Percentiles rank a stretch among this genome's conserved stretches.
phyloP scores from a whole-genome alignment of 139 green algal species.

The Choricystis sp. region DNA sequence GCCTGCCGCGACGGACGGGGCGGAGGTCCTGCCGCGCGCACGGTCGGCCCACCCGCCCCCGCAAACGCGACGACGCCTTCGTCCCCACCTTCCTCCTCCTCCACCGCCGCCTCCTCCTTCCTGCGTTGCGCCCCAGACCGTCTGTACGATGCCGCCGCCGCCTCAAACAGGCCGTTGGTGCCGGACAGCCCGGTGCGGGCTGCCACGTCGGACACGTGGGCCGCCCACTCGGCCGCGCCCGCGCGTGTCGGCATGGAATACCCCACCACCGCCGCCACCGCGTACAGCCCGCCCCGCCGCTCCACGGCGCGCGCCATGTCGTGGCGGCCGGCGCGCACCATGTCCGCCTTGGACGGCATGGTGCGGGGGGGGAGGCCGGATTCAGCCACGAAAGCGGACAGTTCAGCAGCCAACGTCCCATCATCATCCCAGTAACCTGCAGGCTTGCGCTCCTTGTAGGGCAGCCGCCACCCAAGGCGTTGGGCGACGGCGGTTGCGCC shows the following conservation, averaged over 20 bases:
- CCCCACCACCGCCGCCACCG: background rate
- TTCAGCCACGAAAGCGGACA: slow-evolving; percentile 30
- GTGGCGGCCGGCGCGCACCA: slow-evolving; percentile 17
- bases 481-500: slow-evolving; percentile 17
- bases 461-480: slow-evolving; percentile 27
- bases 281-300: slow-evolving; percentile 29
- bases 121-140: slow-evolving; percentile 3
- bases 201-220: slow-evolving; percentile 15
- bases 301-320: slow-evolving; percentile 32
- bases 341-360: slow-evolving; percentile 29
- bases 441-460: slow-evolving; percentile 15
- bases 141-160: slow-evolving; percentile 19
- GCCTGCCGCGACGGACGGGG: background rate
- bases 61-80: background rate
- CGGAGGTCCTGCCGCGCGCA: background rate
- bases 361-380: slow-evolving; percentile 9
- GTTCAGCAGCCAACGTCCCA: slow-evolving; percentile 23
- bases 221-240: slow-evolving; percentile 11
- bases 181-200: slow-evolving; percentile 16
- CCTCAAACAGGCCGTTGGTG: slow-evolving; percentile 25
- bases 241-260: background rate
- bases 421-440: slow-evolving; percentile 35
- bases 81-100: background rate
- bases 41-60: background rate
- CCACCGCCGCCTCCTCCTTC: slow-evolving; percentile 1